Conservation (phyloP, 1,284 basidiomycete species). For the Trichosporon ovoides region DNA sequence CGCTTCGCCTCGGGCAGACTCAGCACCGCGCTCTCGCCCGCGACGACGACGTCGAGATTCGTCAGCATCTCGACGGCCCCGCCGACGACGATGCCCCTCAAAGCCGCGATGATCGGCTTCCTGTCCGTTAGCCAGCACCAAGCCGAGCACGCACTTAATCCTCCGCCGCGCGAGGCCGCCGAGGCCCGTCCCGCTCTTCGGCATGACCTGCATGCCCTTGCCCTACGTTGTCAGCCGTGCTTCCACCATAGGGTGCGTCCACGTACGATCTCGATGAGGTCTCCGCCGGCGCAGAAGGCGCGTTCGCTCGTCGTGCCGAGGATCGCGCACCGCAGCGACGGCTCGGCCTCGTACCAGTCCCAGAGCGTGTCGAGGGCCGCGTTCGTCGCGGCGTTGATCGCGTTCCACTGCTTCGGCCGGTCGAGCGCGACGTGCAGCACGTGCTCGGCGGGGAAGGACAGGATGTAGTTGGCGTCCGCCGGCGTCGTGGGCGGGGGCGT, state of each 20-base stretch:
- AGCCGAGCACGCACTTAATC: neutral
- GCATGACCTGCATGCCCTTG: neutral
- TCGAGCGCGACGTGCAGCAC: conserved; percentile 17
- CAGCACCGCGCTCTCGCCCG: conserved; percentile 13
- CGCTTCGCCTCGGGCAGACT: conserved; percentile 17
- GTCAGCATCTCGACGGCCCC: conserved; percentile 19
- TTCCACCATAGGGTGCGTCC: neutral
- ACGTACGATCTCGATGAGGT: conserved; percentile 16
- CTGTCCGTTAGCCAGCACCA: neutral
- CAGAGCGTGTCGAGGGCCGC: conserved; percentile 8
- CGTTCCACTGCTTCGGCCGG: conserved; percentile 16
- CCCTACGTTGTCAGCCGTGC: neutral
- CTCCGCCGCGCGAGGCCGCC: conserved; percentile 6
- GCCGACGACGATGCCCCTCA: conserved; percentile 14
- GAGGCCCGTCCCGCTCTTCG: conserved; percentile 5
- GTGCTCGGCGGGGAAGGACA: conserved; percentile 15
- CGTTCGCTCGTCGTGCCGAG: conserved; percentile 10
- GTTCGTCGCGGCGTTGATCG: conserved; percentile 4
- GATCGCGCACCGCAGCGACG: conserved; percentile 12
- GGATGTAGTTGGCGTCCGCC: neutral
- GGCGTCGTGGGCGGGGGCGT: conserved; percentile 6
- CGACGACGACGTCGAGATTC: conserved; percentile 16
- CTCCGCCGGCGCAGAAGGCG: conserved; percentile 17
- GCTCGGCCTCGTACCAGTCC: conserved; percentile 20
- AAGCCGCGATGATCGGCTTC: conserved; percentile 16